Evolutionary conservation across 805 yeast species (phyloP).

Genomic region (Kluyveromyces dobzhanskii): DNA sequence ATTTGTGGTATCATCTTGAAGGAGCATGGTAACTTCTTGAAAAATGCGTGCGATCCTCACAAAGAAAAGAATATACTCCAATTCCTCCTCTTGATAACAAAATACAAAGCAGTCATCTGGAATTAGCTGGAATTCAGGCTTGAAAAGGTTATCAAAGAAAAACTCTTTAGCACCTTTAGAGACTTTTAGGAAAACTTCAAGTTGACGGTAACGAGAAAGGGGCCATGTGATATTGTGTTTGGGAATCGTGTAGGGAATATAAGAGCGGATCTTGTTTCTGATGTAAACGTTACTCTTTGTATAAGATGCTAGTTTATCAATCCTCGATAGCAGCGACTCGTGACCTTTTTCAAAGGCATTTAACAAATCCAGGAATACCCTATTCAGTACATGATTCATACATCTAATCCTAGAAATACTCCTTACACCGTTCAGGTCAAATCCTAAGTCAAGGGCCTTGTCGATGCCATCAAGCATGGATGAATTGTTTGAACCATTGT

Average conservation of each 20-base stretch:
- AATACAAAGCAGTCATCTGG: conserved; percentile 7
- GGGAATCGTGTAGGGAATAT: conserved; percentile 6
- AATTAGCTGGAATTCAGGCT: conserved; percentile 5
- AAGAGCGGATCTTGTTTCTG: conserved; percentile 6
- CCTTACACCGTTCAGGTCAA: conserved; percentile 6
- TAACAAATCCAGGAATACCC: conserved; percentile 7
- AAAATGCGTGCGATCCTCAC: conserved; percentile 9
- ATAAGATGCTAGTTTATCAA: conserved; percentile 7
- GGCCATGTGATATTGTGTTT: conserved; percentile 6
- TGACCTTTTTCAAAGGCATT: conserved; percentile 7
- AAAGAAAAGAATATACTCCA: conserved; percentile 5
- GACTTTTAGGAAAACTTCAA: conserved; percentile 5
- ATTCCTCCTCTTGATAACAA: conserved; percentile 7
- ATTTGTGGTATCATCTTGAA: conserved; percentile 9
- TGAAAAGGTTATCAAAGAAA: neutral
- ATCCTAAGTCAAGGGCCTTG: conserved; percentile 5
- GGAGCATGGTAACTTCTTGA: conserved; percentile 9
- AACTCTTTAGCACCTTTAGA: conserved; percentile 1
- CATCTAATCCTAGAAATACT: conserved; percentile 6
- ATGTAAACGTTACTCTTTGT: conserved; percentile 7
- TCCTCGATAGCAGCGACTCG: conserved; percentile 6
- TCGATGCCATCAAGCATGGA: conserved; percentile 8
- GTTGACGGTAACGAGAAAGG: conserved; percentile 9
- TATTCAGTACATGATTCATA: conserved; percentile 8
- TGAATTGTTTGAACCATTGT: conserved; percentile 6